Evolutionary conservation across 768 basidiomycete species (phyloP).

Genomic region (Rhizopogon vulgaris): DNA sequence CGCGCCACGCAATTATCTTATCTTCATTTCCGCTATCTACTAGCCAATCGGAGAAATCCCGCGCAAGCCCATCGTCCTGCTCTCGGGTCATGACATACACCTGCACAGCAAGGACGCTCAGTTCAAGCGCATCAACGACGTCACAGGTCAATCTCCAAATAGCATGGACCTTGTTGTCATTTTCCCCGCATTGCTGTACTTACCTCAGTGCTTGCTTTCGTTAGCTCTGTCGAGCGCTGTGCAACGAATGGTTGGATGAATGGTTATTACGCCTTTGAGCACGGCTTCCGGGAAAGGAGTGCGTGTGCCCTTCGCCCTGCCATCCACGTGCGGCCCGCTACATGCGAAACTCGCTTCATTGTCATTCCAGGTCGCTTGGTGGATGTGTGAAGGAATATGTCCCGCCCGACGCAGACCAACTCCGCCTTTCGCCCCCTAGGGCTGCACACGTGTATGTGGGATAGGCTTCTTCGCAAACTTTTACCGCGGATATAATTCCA

Average conservation of each 20-base stretch:
- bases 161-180: background rate
- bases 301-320: background rate
- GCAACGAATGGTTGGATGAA: background rate
- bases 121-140: background rate
- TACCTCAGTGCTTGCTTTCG: background rate
- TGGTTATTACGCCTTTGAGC: background rate
- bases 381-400: background rate
- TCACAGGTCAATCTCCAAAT: background rate
- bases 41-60: background rate
- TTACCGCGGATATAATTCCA: slow-evolving; percentile 2
- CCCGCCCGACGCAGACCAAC: background rate
- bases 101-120: background rate
- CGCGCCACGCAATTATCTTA: too few species aligned
- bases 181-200: background rate
- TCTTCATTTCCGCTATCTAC: background rate
- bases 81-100: background rate
- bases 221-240: background rate
- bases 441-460: background rate
- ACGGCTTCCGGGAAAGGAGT: background rate
- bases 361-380: background rate
- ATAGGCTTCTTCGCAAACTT: background rate
- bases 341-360: background rate
- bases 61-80: background rate
- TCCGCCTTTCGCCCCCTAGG: background rate
- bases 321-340: background rate